Evolutionary conservation across 2,329 filamentous ascomycete genomes (phyloP), one percentile per base, ranked within the genome.

Genomic region (Zymoseptoria ardabiliae): DNA sequence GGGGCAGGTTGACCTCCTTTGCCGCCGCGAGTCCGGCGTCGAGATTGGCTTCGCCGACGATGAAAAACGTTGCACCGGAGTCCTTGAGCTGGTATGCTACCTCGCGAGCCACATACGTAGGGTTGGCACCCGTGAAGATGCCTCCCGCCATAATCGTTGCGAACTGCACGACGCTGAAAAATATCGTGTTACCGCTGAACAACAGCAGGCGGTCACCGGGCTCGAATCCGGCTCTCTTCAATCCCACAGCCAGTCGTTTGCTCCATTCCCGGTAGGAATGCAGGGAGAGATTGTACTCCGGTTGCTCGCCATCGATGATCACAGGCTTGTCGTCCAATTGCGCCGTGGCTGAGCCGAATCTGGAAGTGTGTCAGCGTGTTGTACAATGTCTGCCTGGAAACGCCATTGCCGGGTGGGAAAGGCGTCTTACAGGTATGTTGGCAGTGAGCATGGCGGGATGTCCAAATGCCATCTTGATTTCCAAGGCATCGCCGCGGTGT

Each of bases 91-190:
- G 90, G 71, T 89, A 87, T 6, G 85, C 87, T 52, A 95, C 74
- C 73, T 94, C 90, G 20, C 88, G 78, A 0, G 83, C 77, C 0
- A 89, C 85, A 65, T 85, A 91, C 4, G 79, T 80, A 0, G 88
- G 87, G 61, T 90, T 91, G 1, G 87, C 87, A 23, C 88, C 89
- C 0, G 86, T 88, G 75, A 93, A 93, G 57, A 93, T 77, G 1
- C 88, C 88, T 3, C 88, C 88, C 0, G 89, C 88, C 84, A 91
- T 91, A 55, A 91, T 78, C 20, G 88, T 79, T 17, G 89, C 89
- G 72, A 91, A 79, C 57, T 92, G 83, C 1, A 89, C 77, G 0
- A 83, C 78, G 0, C 89, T 87, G 69, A 87, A 90, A 75, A 87
- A 90, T 13, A 93, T 73, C 65, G 82, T 86, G 73, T 92, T 93